Percentiles rank a stretch among this genome's conserved stretches.
phyloP scores from a whole-genome alignment of 495 filamentous ascomycete genomes.

The Oidiodendron maius region DNA sequence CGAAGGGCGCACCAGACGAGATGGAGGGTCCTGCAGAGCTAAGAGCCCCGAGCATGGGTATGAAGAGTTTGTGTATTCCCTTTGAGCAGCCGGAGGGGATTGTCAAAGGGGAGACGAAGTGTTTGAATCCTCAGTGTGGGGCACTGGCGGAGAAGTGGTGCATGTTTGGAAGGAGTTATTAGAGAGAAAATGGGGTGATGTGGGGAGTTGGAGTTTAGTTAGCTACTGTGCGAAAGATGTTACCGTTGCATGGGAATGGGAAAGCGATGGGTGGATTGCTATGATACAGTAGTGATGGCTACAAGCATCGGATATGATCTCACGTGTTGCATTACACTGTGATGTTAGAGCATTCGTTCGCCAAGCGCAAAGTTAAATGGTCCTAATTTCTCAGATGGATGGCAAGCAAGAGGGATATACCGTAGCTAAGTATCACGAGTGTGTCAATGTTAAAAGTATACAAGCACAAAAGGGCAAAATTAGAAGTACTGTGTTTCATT shows the following conservation, averaged over 20 bases:
- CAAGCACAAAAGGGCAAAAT: not conserved
- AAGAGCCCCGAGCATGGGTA: slow-evolving; percentile 88
- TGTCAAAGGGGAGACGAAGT: slow-evolving; percentile 76
- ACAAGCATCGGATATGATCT: too few species aligned
- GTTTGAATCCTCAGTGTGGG: slow-evolving; percentile 77
- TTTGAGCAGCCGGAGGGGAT: slow-evolving; percentile 89
- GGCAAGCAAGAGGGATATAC: not conserved
- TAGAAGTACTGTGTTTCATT: not conserved
- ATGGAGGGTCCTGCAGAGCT: slow-evolving; percentile 66
- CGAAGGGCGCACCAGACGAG: slow-evolving; percentile 63
- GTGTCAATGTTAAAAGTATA: not conserved
- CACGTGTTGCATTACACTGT: too few species aligned
- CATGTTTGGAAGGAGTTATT: slow-evolving; percentile 75
- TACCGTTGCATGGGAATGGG: not conserved
- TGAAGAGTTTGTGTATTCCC: slow-evolving; percentile 95
- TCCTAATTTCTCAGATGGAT: not conserved
- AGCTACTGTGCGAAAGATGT: too few species aligned
- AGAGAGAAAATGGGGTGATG: slow-evolving; percentile 9
- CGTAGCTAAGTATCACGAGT: not conserved
- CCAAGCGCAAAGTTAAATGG: not conserved
- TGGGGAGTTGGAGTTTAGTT: not conserved
- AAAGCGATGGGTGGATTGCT: too few species aligned
- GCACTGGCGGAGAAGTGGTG: slow-evolving; percentile 71
- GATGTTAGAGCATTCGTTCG: not conserved
- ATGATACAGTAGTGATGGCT: too few species aligned